A percentile compares a stretch with the other conserved stretches of the same genome.
Conservation (phyloP, 1,284 basidiomycete genomes). For the Austroboletus olivaceoglutinosus region DNA sequence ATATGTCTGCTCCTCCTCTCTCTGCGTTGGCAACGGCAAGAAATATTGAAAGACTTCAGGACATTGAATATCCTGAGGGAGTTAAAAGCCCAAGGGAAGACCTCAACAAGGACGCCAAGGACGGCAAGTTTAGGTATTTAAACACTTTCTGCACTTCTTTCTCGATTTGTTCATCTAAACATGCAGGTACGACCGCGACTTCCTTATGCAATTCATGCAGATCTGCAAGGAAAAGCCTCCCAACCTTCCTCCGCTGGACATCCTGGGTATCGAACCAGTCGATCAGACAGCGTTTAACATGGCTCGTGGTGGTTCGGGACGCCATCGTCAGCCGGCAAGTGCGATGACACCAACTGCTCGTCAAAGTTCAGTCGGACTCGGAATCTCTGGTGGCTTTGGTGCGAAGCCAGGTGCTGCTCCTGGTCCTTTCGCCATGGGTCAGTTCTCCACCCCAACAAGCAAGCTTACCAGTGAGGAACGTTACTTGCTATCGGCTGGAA, state of each 20-base stretch:
- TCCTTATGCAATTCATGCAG: slow-evolving; percentile 96
- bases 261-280: slow-evolving; percentile 84
- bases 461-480: slow-evolving; percentile 75
- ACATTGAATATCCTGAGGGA: slow-evolving; percentile 81
- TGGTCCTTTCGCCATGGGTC: slow-evolving; percentile 67
- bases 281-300: slow-evolving; percentile 53
- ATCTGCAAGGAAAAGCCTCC: slow-evolving; percentile 95
- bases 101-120: slow-evolving; percentile 81
- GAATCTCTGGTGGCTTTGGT: slow-evolving; percentile 40
- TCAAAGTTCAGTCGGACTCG: slow-evolving; percentile 56
- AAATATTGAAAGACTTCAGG: slow-evolving; percentile 79
- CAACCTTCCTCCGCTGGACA: slow-evolving; percentile 84
- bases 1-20: slow-evolving; percentile 44
- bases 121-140: slow-evolving; percentile 84
- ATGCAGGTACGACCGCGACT: slow-evolving; percentile 92
- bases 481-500: slow-evolving; percentile 49
- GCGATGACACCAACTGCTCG: slow-evolving; percentile 44
- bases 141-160: not conserved
- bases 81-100: slow-evolving; percentile 82
- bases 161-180: slow-evolving; percentile 7
- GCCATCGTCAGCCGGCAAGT: slow-evolving; percentile 47
- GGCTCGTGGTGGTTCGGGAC: slow-evolving; percentile 61
- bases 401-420: slow-evolving; percentile 41
- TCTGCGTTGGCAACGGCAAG: slow-evolving; percentile 61
- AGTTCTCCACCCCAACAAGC: slow-evolving; percentile 58